Evolutionary conservation across 331 rosid species (phyloP), one percentile per base, ranked within the genome.

Genomic region (Acacia pycnantha): DNA sequence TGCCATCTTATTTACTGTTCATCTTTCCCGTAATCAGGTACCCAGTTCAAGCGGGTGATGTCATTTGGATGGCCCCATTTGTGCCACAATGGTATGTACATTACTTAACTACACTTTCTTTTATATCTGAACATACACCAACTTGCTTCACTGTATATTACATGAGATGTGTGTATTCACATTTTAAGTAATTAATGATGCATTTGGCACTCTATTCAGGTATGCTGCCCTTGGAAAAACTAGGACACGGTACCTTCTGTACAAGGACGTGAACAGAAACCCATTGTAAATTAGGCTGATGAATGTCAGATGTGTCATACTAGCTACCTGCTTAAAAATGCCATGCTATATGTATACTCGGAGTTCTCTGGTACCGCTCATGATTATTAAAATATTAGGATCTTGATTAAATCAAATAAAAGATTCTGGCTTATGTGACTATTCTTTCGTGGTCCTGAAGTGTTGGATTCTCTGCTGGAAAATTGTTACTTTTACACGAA

Each of bases 61-160:
- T 64, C 73, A 95, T 95, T 87, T 95, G 98, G 99, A 95, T 93
- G 99, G 98, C 99, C n/a, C 99, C 99, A 70, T 95, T 93, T 70
- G 91, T 93, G 70, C 98, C 98, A 74, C 99, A 95, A 79, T 95
- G 99, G 97, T 95, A 75, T 79, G 95, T 90, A 75, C 79, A 84
- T 77, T 26, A 82, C 61, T 40, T 53, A 65, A 15, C 77, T 21
- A 33, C 72, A 29, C 3, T 27, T 14, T 47, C 58, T 15, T 44
- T 44, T 15, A 65, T 40, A 37, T 70, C n/a, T 48, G 54, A 72
- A 53, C 22, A 76, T 33, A 47, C 22, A 10, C 33, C 35, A 50
- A 66, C 51, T 61, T 71, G 47, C 76, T 79, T 29, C 70, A 73
- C 19, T 19, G 56, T 59, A 69, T 41, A 56, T 75, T 48, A 58